A percentile compares a stretch with the other conserved stretches of the same genome.
Conservation (phyloP, 495 filamentous ascomycete species). For the Daldinia grandis region DNA sequence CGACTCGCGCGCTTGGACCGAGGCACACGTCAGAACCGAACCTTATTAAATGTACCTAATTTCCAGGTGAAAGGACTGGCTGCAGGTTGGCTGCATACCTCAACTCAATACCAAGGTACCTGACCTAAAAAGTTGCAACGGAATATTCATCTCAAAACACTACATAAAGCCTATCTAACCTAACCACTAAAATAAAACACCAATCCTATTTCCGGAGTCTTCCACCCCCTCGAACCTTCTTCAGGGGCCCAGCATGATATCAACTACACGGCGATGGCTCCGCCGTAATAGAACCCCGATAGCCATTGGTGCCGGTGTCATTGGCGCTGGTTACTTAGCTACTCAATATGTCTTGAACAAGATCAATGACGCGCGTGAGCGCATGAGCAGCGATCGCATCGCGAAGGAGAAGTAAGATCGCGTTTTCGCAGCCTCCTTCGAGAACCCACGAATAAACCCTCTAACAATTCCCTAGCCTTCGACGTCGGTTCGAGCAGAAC, state of each 20-base stretch:
- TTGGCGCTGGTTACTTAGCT: slow-evolving; percentile 91
- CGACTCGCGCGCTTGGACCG: slow-evolving; percentile 32
- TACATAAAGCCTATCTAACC: not conserved
- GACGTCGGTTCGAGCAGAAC: slow-evolving; percentile 96
- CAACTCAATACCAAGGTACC: not conserved
- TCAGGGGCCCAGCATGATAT: slow-evolving; percentile 71
- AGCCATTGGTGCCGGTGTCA: slow-evolving; percentile 83
- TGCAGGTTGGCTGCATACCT: slow-evolving; percentile 21
- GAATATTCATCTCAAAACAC: not conserved
- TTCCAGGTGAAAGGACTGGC: slow-evolving; percentile 9
- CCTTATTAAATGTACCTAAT: slow-evolving; percentile 18
- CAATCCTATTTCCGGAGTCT: not conserved
- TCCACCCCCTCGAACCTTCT: slow-evolving; percentile 25
- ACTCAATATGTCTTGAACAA: slow-evolving; percentile 91
- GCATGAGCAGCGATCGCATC: slow-evolving; percentile 93
- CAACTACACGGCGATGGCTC: slow-evolving; percentile 85
- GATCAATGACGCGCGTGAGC: slow-evolving; percentile 89
- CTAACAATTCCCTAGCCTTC: slow-evolving; percentile 67
- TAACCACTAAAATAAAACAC: not conserved
- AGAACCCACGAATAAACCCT: not conserved
- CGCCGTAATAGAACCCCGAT: slow-evolving; percentile 89
- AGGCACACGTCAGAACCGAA: slow-evolving; percentile 38
- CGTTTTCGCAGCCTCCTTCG: not conserved
- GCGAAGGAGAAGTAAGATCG: slow-evolving; percentile 88
- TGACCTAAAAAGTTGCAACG: not conserved